These are phyloP conservation scores for Echites panduratus DNA, from an alignment of 257 asterid species.

Conservation along the genomic window DNA sequence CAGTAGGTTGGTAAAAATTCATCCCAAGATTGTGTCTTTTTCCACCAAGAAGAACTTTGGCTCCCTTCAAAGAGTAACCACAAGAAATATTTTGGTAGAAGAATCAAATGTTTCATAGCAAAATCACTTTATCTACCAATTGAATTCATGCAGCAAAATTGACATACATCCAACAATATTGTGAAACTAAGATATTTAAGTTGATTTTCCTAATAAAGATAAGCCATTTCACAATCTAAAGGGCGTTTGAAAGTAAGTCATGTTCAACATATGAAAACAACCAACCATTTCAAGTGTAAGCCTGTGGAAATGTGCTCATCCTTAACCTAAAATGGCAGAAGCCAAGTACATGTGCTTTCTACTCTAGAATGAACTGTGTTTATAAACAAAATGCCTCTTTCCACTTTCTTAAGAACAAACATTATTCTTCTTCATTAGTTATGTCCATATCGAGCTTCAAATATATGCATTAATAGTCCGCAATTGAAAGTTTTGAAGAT, in stretches of 20 bases:
- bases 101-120: neutral
- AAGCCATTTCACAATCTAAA: neutral
- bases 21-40: conserved; percentile 84
- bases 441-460: neutral
- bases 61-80: conserved; percentile 58
- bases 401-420: neutral
- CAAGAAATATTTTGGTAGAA: neutral
- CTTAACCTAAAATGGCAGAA: neutral
- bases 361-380: conserved; percentile 1
- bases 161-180: neutral
- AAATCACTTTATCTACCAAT: neutral
- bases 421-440: neutral
- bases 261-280: neutral
- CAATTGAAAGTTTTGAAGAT: neutral
- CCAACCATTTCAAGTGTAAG: neutral
- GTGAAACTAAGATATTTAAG: neutral
- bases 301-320: neutral
- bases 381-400: neutral
- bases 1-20: conserved; percentile 94
- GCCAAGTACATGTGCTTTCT: neutral
- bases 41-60: conserved; percentile 79
- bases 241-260: neutral
- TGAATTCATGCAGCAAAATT: neutral
- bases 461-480: neutral
- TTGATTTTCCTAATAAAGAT: neutral